Evolutionary conservation across 1,284 basidiomycete species (phyloP), one percentile per base, ranked within the genome.

Genomic region (Ustilago nuda): DNA sequence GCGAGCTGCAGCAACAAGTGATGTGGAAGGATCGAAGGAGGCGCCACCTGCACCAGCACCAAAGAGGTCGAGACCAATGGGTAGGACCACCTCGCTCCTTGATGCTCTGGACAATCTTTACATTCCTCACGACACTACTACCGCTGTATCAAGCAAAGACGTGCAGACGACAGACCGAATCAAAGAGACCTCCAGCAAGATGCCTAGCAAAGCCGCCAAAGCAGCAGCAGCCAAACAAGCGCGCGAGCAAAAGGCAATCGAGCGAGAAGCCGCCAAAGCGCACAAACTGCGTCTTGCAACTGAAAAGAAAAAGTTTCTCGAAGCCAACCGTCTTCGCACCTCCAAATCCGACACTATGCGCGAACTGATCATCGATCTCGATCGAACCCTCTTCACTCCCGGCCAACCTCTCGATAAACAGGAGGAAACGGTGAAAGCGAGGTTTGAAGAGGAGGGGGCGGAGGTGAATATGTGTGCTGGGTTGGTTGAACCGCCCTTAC

Each of bases 291-390:
- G 41, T 12, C 51, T 52, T 0, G 60, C 59, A 9, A 62, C 66
- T 1, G 66, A 72, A 12, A 76, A 71, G 57, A 79, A 73, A 58
- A 61, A 67, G 2, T 76, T 75, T 45, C 53, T 58, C n/a, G 70
- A 79, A 43, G 77, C 54, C 27, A 79, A 79, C 43, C 71, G 71
- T 11, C 70, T 79, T 11, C 66, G 70, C 30, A 64, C 64, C 3
- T 69, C 62, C 27, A 79, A 79, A 52, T 23, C 61, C 8, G 77
- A 79, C 9, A 79, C 77, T 30, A 76, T 79, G 64, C 66, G 59
- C 41, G 77, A 79, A 55, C 52, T 79, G 37, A 70, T 76, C 23
- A 53, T 76, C 39, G 73, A 76, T 51, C 56, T 79, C 8, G 77
- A 79, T 33, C 62, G 67, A 2, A 56, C 56, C 36, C 57, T 79